These are phyloP conservation scores for Candida mattraensis DNA, from an alignment of 805 yeast species.

Conservation along the genomic window DNA sequence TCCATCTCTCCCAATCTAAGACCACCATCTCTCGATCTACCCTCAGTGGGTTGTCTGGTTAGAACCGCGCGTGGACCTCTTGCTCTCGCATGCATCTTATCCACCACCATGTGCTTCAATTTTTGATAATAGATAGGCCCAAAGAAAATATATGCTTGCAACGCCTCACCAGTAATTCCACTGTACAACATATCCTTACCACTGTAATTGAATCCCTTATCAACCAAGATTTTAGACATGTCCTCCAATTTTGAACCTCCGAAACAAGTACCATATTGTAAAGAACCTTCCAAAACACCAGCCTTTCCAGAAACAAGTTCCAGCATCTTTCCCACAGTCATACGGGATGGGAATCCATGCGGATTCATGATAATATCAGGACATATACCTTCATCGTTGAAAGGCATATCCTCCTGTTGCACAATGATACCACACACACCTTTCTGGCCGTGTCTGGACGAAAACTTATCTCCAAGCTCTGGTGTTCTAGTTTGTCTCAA, in stretches of 20 bases:
- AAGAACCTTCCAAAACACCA: conserved; percentile 87
- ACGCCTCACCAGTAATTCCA: conserved; percentile 95
- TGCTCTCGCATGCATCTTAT: conserved; percentile 99
- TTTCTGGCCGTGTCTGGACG: conserved; percentile 97
- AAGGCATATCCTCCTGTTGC: conserved; percentile 95
- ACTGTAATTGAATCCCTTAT: conserved; percentile 88
- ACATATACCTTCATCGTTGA: conserved; percentile 84
- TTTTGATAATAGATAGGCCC: conserved; percentile 98
- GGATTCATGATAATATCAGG: conserved; percentile 99
- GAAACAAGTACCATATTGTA: conserved; percentile 97
- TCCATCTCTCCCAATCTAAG: conserved; percentile 99
- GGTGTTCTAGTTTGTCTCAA: conserved; percentile 96
- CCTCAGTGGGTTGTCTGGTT: conserved; percentile 98
- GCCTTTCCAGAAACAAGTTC: conserved; percentile 97
- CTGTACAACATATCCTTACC: conserved; percentile 98
- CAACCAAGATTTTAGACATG: conserved; percentile 87
- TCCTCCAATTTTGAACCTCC: conserved; percentile 97
- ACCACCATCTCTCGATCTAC: conserved; percentile 99
- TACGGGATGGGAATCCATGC: conserved; percentile 99
- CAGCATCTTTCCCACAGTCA: conserved; percentile 99
- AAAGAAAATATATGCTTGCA: conserved; percentile 96
- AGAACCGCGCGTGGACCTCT: conserved; percentile 98
- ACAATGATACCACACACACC: conserved; percentile 99
- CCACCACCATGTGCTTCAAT: conserved; percentile 97
- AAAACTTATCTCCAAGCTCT: conserved; percentile 95